Evolutionary conservation across 2,329 filamentous ascomycete species (phyloP).

Genomic region (Niveomyces coronatus): DNA sequence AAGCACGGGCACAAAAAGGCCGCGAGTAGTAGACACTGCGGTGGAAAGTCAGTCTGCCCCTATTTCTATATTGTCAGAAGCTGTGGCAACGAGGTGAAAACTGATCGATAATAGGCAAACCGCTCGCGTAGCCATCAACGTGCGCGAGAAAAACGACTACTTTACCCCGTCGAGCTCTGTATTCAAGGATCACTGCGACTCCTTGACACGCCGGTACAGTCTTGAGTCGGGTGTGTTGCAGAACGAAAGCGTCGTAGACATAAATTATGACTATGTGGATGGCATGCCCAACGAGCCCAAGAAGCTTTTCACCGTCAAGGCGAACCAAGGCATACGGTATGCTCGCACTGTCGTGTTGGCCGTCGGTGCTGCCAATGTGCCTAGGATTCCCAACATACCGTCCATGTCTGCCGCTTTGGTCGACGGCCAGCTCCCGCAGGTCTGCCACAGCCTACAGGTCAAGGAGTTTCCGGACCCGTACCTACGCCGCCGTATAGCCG

Average conservation of each 20-base stretch:
- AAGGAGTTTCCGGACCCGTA: conserved; percentile 43
- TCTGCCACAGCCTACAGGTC: conserved; percentile 57
- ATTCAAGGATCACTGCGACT: conserved; percentile 51
- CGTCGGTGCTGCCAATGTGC: conserved; percentile 56
- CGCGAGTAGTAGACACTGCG: conserved; percentile 21
- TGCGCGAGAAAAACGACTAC: conserved; percentile 59
- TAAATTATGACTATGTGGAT: conserved; percentile 45
- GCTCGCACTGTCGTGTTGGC: conserved; percentile 58
- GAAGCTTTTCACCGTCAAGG: conserved; percentile 55
- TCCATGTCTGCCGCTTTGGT: conserved; percentile 21
- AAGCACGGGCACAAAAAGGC: conserved; percentile 67
- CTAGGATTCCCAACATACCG: conserved; percentile 33
- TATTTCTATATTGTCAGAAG: no score
- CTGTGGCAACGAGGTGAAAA: background rate
- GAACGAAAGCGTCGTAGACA: conserved; percentile 48
- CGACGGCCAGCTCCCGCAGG: conserved; percentile 25
- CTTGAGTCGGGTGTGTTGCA: conserved; percentile 40
- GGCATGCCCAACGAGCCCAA: conserved; percentile 34
- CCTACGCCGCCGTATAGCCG: conserved; percentile 36
- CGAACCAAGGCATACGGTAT: conserved; percentile 42
- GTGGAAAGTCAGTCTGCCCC: conserved; percentile 30
- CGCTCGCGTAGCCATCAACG: conserved; percentile 45
- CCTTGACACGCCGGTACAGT: conserved; percentile 45
- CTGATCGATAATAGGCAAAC: conserved; percentile 25
- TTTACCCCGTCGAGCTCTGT: conserved; percentile 53